Percentiles rank a stretch among this genome's conserved stretches.
These are phyloP conservation scores for Beauveria scarabaeidicola DNA, from an alignment of 2,329 filamentous ascomycete species.

Conservation along the genomic window DNA sequence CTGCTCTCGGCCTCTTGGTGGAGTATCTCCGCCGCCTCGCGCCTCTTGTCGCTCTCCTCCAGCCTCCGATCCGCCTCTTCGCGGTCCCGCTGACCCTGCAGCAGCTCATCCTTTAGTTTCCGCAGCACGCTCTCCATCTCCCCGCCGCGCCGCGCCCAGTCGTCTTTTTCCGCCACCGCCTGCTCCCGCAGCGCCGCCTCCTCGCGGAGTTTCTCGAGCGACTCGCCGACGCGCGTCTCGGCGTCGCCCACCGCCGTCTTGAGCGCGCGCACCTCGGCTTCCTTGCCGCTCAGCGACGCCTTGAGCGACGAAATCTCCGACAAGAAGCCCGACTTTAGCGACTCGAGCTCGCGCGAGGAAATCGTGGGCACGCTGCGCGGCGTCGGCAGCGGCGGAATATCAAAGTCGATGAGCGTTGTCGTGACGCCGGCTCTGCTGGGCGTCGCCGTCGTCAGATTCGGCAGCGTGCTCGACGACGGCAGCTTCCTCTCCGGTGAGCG, in stretches of 20 bases:
- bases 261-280: conserved; percentile 80
- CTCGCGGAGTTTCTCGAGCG: conserved; percentile 74
- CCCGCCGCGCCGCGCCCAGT: conserved; percentile 75
- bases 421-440: conserved; percentile 40
- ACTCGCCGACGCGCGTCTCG: conserved; percentile 83
- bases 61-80: conserved; percentile 69
- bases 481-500: conserved; percentile 38
- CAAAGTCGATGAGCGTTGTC: conserved; percentile 62
- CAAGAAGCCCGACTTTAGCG: conserved; percentile 80
- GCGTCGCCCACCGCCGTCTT: conserved; percentile 85
- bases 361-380: conserved; percentile 85
- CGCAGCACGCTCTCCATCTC: conserved; percentile 79
- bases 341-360: conserved; percentile 85
- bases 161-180: conserved; percentile 64
- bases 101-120: conserved; percentile 73
- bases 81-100: conserved; percentile 67
- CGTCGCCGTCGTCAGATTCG: conserved; percentile 27
- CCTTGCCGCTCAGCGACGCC: conserved; percentile 83
- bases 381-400: conserved; percentile 87
- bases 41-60: conserved; percentile 67
- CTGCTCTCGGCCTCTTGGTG: conserved; percentile 69
- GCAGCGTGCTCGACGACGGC: conserved; percentile 24
- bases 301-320: conserved; percentile 93
- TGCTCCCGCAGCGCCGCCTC: conserved; percentile 63
- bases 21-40: conserved; percentile 66